Base-by-base conservation (phyloP, 2,329 filamentous ascomycete genomes). In the Aspergillus sp. region DNA sequence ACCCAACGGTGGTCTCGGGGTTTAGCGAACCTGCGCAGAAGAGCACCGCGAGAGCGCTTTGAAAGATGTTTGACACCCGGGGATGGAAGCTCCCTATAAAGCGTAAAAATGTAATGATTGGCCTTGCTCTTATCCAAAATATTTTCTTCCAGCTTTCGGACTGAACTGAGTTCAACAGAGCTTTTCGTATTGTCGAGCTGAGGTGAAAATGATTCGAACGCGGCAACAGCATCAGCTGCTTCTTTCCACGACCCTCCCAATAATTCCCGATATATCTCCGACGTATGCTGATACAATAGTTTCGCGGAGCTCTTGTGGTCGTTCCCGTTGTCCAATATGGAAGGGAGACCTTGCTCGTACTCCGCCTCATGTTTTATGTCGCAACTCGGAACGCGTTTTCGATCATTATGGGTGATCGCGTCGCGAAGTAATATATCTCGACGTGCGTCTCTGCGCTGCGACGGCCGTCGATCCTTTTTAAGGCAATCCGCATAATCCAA, bases 11-110 rank as follows among this genome's bases (percentile, higher is more conserved):
- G 70, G 41, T 75, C 67, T 9, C 61, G 66, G 12, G 77, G 76
- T 46, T 84, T 82, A 19, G 89, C 87, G 61, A 96, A 83, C 42
- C 86, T 83, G 54, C 83, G 85, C 52, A 96, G 78, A 19, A 96
- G 77, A 7, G 79, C 73, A 53, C 86, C 85, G 17, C 92, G 83
- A 48, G 86, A 75, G 4, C 68, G 59, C 19, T 75, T 70, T 2
- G 75, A 71, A 6, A 88, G 73, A 58, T 81, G 81, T 9, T 79
- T 71, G 1, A 86, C 77, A 24, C 83, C 80, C 0, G 84, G 85
- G 4, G 75, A 67, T 3, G 80, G 82, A 5, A 88, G 73, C 15
- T 72, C 68, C 60, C 77, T 75, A 69, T 86, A 88, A 1, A 79
- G 73, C 13, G 77, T 69, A 67, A 81, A 87, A 5, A 87, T 68